phyloP scores from a whole-genome alignment of 192 early-diverging fungal genomes.

The Radiomyces spectabilis region DNA sequence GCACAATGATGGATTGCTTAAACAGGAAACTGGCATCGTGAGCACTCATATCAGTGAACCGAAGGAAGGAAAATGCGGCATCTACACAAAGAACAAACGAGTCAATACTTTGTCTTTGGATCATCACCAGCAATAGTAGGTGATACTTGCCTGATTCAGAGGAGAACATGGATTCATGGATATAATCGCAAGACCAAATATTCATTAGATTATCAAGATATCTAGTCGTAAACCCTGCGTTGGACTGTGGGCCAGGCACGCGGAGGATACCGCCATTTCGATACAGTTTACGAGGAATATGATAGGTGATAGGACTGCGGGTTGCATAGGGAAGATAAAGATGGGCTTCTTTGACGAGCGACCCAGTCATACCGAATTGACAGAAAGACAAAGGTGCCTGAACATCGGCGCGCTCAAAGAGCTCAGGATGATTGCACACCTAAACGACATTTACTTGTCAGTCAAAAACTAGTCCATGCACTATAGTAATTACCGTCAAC shows the following conservation, averaged over 20 bases:
- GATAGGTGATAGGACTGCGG: slow-evolving; percentile 50
- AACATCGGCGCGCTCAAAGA: slow-evolving; percentile 85
- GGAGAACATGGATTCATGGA: slow-evolving; percentile 37
- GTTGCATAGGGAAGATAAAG: slow-evolving; percentile 55
- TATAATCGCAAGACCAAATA: slow-evolving; percentile 51
- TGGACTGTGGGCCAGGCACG: slow-evolving; percentile 28
- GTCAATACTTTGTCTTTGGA: background rate
- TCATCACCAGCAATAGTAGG: background rate
- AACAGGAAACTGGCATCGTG: slow-evolving; percentile 36
- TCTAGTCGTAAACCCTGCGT: slow-evolving; percentile 34
- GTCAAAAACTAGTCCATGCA: background rate
- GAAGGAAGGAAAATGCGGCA: slow-evolving; percentile 47
- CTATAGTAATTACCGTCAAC: too few relatives aligned
- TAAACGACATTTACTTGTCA: background rate
- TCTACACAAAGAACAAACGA: slow-evolving; percentile 7
- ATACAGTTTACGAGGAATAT: slow-evolving; percentile 62
- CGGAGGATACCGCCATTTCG: slow-evolving; percentile 52
- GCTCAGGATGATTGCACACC: slow-evolving; percentile 83
- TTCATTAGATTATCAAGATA: slow-evolving; percentile 42
- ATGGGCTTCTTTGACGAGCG: slow-evolving; percentile 50
- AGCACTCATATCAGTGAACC: slow-evolving; percentile 42
- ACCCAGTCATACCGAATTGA: slow-evolving; percentile 48
- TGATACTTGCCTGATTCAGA: slow-evolving; percentile 18
- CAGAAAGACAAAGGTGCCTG: slow-evolving; percentile 59
- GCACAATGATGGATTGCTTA: slow-evolving; percentile 23